Conservation (phyloP, 169 alveolate genomes). For the Plasmodium adleri region DNA sequence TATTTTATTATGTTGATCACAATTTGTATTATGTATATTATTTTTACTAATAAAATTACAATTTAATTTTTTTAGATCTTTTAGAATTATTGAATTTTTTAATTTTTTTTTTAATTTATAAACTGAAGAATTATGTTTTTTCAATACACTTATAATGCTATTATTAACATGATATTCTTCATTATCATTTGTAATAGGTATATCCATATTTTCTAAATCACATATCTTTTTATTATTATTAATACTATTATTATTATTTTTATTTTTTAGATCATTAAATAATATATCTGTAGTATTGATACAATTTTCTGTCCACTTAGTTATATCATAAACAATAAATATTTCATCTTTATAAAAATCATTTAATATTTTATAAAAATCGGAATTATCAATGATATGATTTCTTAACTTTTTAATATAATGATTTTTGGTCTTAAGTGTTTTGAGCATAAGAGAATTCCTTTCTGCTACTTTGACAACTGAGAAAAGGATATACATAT, state of each 20-base stretch:
- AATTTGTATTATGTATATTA: neutral
- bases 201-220: neutral
- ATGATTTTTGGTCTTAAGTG: slow-evolving; percentile 30
- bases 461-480: slow-evolving; percentile 59
- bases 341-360: slow-evolving; percentile 49
- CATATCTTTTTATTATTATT: neutral
- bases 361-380: slow-evolving; percentile 41
- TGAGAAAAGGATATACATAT: slow-evolving; percentile 18
- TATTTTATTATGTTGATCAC: neutral
- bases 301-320: slow-evolving; percentile 47
- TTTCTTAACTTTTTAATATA: slow-evolving; percentile 51
- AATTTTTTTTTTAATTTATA: slow-evolving; percentile 55
- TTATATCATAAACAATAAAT: slow-evolving; percentile 35
- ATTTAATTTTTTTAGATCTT: slow-evolving; percentile 39
- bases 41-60: slow-evolving; percentile 3
- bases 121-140: slow-evolving; percentile 48
- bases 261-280: slow-evolving; percentile 1
- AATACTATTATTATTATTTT: neutral
- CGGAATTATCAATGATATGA: slow-evolving; percentile 46
- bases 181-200: neutral
- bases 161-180: slow-evolving; percentile 8
- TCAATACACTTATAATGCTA: slow-evolving; percentile 19
- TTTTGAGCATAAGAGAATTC: slow-evolving; percentile 29
- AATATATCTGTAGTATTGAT: slow-evolving; percentile 32
- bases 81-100: slow-evolving; percentile 43